phyloP scores from a whole-genome alignment of 768 basidiomycete species.

The Psilocybe sp. region DNA sequence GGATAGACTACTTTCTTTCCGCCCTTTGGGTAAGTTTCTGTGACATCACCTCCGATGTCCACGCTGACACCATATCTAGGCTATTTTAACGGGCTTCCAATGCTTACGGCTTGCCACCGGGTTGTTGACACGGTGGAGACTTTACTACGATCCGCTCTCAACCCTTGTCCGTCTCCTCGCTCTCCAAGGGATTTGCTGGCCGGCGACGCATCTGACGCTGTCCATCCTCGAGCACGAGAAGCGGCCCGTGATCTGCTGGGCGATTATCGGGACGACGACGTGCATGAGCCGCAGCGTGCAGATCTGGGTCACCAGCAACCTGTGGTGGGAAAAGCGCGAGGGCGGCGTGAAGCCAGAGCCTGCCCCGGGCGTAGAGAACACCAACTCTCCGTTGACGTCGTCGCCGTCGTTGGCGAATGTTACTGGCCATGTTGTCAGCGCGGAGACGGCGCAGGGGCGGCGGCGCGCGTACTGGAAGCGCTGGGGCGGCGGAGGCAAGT shows the following conservation, averaged over 20 bases:
- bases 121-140: slow-evolving; percentile 83
- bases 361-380: neutral
- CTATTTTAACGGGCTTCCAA: slow-evolving; percentile 84
- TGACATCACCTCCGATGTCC: neutral
- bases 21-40: slow-evolving; percentile 61
- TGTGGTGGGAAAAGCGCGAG: slow-evolving; percentile 48
- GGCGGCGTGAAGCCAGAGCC: neutral
- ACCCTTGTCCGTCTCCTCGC: slow-evolving; percentile 91
- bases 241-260: slow-evolving; percentile 87
- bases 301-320: slow-evolving; percentile 95
- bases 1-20: slow-evolving; percentile 65
- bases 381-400: neutral
- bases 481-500: slow-evolving; percentile 43
- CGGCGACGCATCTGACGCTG: slow-evolving; percentile 84
- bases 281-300: slow-evolving; percentile 80
- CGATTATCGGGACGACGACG: slow-evolving; percentile 86
- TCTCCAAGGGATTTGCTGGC: slow-evolving; percentile 95
- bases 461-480: slow-evolving; percentile 30
- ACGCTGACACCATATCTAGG: slow-evolving; percentile 15
- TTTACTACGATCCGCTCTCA: slow-evolving; percentile 85
- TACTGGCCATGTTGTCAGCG: neutral
- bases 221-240: slow-evolving; percentile 63
- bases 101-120: slow-evolving; percentile 87
- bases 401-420: neutral
- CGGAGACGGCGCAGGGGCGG: slow-evolving; percentile 1